Percentiles rank a stretch among this genome's conserved stretches.
Conservation (phyloP, 768 basidiomycete species). For the Goffeauzyma gilvescens region DNA sequence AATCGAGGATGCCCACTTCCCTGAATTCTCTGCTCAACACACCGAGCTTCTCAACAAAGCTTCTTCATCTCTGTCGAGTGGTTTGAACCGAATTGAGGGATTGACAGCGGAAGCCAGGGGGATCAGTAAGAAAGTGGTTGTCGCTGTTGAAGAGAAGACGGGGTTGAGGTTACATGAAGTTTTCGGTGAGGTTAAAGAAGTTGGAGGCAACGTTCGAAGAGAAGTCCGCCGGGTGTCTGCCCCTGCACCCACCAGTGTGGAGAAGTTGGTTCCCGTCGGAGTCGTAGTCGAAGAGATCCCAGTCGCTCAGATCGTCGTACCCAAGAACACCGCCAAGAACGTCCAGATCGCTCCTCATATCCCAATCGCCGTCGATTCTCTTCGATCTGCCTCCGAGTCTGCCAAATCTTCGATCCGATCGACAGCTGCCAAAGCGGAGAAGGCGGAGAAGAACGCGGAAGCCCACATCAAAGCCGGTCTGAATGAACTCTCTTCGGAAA, state of each 20-base stretch:
- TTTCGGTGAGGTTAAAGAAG: conserved; percentile 36
- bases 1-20: conserved; percentile 55
- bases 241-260: conserved; percentile 12
- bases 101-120: conserved; percentile 29
- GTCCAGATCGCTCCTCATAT: no score
- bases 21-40: conserved; percentile 50
- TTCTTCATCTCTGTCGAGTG: conserved; percentile 20
- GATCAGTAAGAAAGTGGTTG: conserved; percentile 38
- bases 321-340: neutral
- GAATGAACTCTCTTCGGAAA: no score
- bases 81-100: conserved; percentile 39
- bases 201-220: conserved; percentile 1
- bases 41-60: conserved; percentile 19
- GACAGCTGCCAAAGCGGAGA: no score
- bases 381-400: no score
- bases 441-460: no score
- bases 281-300: conserved; percentile 29
- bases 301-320: conserved; percentile 24
- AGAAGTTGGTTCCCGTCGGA: conserved; percentile 18
- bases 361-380: no score
- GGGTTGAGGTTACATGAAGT: conserved; percentile 53
- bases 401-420: no score
- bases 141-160: conserved; percentile 46
- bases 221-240: conserved; percentile 10
- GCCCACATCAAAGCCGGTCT: no score